Percentiles rank a stretch among this genome's conserved stretches.
Evolutionary conservation across 2,329 filamentous ascomycete genomes (phyloP).

Genomic region (Cercospora zeina): DNA sequence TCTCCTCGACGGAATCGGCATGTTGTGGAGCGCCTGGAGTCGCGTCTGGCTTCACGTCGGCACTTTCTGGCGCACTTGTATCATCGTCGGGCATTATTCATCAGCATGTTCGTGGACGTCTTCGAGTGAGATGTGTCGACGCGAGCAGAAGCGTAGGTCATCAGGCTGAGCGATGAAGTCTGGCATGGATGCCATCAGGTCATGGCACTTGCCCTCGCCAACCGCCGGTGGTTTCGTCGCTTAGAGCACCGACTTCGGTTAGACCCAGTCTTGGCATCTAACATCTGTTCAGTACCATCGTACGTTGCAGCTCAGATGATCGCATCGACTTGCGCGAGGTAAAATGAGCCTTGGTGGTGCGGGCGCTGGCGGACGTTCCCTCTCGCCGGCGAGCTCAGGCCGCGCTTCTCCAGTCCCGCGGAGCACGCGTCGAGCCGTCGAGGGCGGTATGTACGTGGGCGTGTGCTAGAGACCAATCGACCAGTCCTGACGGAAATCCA

Average conservation of each 20-base stretch:
- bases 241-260: background rate
- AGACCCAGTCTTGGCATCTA: background rate
- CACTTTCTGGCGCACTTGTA: constrained; percentile 14
- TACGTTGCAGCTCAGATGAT: constrained; percentile 8
- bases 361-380: constrained; percentile 55
- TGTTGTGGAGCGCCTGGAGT: background rate
- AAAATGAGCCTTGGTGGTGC: constrained; percentile 65
- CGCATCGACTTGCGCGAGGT: background rate
- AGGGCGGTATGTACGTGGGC: constrained; percentile 64
- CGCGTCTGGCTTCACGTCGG: constrained; percentile 9
- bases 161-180: background rate
- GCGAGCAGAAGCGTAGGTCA: background rate
- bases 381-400: constrained; percentile 81
- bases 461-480: background rate
- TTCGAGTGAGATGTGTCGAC: background rate
- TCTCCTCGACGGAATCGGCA: constrained; percentile 2
- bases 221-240: background rate
- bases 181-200: background rate
- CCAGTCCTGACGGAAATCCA: constrained; percentile 41
- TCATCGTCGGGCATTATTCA: constrained; percentile 30
- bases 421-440: constrained; percentile 74
- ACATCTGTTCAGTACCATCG: constrained; percentile 2
- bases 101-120: background rate
- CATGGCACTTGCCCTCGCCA: background rate
- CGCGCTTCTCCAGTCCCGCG: constrained; percentile 73